Evolutionary conservation across 169 alveolate genomes (phyloP).

Genomic region (Plasmodium knowlesi): DNA sequence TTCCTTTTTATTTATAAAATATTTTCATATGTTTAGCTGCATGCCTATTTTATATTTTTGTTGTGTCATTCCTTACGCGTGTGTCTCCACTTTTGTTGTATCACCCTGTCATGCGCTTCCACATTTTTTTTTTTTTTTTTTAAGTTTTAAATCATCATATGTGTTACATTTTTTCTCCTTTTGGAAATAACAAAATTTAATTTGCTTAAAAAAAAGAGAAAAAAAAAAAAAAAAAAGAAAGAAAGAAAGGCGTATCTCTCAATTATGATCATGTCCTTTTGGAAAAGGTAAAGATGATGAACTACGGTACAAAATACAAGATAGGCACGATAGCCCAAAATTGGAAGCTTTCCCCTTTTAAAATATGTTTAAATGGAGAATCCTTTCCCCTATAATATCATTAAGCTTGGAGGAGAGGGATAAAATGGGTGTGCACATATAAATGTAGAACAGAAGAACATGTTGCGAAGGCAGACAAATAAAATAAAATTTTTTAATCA

Average conservation of each 20-base stretch:
- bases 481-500: neutral
- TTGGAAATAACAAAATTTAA: neutral
- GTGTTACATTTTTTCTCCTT: neutral
- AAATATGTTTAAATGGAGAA: conserved; percentile 42
- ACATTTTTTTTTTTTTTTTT: neutral
- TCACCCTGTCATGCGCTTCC: neutral
- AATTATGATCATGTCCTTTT: neutral
- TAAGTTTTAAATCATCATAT: neutral
- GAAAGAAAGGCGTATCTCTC: neutral
- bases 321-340: neutral
- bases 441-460: neutral
- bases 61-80: neutral
- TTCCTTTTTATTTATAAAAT: neutral
- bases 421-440: neutral
- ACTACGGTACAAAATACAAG: neutral
- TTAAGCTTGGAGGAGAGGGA: conserved; percentile 16
- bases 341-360: conserved; percentile 1
- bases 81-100: neutral
- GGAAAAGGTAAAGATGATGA: neutral
- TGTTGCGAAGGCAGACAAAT: neutral
- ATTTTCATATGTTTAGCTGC: neutral
- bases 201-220: neutral
- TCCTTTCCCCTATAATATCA: conserved; percentile 37
- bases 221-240: neutral
- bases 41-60: neutral